Evolutionary conservation across 352 stramenopile species (phyloP), one percentile per base, ranked within the genome.

Genomic region (Salisapilia sapeloensis): DNA sequence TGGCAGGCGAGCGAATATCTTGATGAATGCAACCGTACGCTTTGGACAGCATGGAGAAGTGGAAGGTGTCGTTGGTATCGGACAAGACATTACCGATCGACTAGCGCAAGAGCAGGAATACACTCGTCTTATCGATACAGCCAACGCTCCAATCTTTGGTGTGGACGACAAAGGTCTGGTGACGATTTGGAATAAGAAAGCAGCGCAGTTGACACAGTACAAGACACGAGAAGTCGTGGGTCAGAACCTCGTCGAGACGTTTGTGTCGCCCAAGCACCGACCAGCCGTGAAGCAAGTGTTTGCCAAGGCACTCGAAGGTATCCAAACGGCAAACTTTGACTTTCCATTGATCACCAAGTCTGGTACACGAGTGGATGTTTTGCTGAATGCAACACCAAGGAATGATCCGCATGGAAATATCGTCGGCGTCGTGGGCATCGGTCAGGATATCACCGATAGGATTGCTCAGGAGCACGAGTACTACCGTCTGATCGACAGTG

Each of bases 101-200:
- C 87, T 87, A 38, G 75, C 71, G 0, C 77, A 92, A 36, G 71
- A 92, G 32, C 58, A 90, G 43, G 77, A 92, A 45, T 92, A 92
- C 37, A 77, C 69, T 2, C 70, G 77, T 8, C 36, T 94, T n/a
- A 91, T 95, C 38, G 82, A 95, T 31, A 93, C 66, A 19, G 79
- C 82, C 0, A 93, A 95, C 35, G 72, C 76, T 9, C 76, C 81
- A 3, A 94, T 93, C 31, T 92, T 95, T 45, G 82, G 79, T 29
- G 74, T 93, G n/a, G 79, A 95, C 49, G 52, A 53, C 0, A 65
- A 86, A 25, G 52, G 89, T 4, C 82, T 72, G 27, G 81, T 93
- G 9, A 93, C 93, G 40, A 92, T 92, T 42, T 91, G 82, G 82
- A 94, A 95, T 53, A 72, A 92, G 35, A 92, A 93, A 43, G 81